Percentiles rank a stretch among this genome's conserved stretches.
These are phyloP conservation scores for Erodium maritimum DNA, from an alignment of 345 rosid genomes.

Conservation along the genomic window DNA sequence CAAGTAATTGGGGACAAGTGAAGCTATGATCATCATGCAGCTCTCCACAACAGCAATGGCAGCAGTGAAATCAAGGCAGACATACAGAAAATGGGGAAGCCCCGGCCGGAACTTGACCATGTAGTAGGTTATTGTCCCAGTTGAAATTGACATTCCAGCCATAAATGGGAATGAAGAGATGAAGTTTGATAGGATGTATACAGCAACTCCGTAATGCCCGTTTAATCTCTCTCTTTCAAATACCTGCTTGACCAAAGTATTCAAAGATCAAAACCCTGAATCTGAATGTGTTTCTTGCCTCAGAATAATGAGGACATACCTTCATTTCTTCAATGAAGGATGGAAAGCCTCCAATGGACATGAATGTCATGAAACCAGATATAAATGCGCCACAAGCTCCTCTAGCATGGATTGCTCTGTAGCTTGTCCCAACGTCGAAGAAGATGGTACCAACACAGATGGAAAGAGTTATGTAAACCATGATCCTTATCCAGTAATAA, in stretches of 20 bases:
- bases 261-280: no score
- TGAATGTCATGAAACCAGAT: conserved; percentile 31
- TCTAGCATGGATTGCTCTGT: conserved; percentile 14
- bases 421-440: conserved; percentile 3
- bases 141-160: conserved; percentile 57
- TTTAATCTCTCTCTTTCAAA: conserved; percentile 94
- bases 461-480: conserved; percentile 1
- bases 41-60: conserved; percentile 91
- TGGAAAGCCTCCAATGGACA: conserved; percentile 51
- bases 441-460: conserved; percentile 7
- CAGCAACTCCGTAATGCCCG: conserved; percentile 82
- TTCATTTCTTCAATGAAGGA: conserved; percentile 54
- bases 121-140: conserved; percentile 86
- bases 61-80: conserved; percentile 43
- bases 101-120: conserved; percentile 87
- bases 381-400: conserved; percentile 30
- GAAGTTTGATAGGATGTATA: conserved; percentile 81
- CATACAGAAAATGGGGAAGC: conserved; percentile 61
- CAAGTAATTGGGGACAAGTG: conserved; percentile 86
- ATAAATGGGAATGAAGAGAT: conserved; percentile 78
- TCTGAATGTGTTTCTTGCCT: no score
- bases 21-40: conserved; percentile 95
- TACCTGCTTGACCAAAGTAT: conserved; percentile 32
- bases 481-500: conserved; percentile 12
- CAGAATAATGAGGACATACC: conserved; percentile 14